Evolutionary conservation across 139 green algal species (phyloP).

Genomic region (Ostreobium quekettii): DNA sequence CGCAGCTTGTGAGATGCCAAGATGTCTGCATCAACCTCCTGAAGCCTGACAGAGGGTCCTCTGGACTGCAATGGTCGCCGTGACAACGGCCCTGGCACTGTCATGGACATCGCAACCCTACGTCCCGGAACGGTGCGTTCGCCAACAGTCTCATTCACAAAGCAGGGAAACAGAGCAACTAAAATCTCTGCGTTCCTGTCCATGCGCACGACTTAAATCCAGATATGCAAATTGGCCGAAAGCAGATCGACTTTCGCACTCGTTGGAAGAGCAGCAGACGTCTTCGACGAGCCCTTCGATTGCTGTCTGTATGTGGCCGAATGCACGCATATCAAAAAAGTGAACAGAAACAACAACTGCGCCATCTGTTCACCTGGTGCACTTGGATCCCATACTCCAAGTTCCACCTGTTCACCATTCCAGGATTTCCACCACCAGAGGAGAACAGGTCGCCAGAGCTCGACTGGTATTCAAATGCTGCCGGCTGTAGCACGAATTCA

Average conservation of each 20-base stretch:
- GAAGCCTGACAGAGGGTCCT: not conserved
- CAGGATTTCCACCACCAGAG: not conserved
- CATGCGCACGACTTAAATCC: not conserved
- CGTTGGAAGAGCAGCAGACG: not conserved
- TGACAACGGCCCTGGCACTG: too few species aligned
- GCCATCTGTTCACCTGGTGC: not conserved
- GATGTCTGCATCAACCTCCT: not conserved
- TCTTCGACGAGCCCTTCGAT: not conserved
- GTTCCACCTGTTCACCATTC: not conserved
- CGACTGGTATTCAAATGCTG: constrained; percentile 2
- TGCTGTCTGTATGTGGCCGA: not conserved
- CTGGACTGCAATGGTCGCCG: too few species aligned
- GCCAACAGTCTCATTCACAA: too few species aligned
- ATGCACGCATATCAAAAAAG: not conserved
- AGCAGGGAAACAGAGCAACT: too few species aligned
- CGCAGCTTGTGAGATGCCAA: not conserved
- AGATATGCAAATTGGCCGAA: not conserved
- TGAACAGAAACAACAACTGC: not conserved
- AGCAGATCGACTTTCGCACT: not conserved
- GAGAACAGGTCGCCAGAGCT: constrained; percentile 1
- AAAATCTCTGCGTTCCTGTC: too few species aligned
- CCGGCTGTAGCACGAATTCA: not conserved
- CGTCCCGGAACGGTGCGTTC: too few species aligned
- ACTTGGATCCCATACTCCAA: constrained; percentile 1
- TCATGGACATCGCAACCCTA: too few species aligned